Evolutionary conservation across 371 early-diverging fungal species (phyloP).

Genomic region (Chytridiales sp.): DNA sequence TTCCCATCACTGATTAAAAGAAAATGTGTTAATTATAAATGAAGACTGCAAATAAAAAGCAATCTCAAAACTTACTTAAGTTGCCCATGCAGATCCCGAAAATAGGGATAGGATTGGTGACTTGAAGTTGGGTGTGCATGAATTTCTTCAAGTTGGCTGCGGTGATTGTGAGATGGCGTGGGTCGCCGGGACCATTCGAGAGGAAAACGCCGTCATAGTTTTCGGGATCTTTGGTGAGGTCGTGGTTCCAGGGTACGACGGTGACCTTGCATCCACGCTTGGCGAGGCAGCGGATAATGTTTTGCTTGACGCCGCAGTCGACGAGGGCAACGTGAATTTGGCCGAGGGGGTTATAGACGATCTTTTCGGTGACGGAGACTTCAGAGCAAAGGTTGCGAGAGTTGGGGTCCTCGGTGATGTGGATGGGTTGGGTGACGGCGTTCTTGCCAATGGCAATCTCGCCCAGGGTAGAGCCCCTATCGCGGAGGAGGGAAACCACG

Average conservation of each 20-base stretch:
- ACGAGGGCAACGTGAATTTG: slow-evolving; percentile 41
- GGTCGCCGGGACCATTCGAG: slow-evolving; percentile 94
- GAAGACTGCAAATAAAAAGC: no score
- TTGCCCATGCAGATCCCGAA: slow-evolving; percentile 98
- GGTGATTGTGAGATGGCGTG: slow-evolving; percentile 64
- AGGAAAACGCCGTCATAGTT: slow-evolving; percentile 87
- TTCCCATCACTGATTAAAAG: slow-evolving; percentile 80
- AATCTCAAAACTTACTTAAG: no score
- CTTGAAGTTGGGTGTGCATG: slow-evolving; percentile 17
- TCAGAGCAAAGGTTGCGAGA: slow-evolving; percentile 75
- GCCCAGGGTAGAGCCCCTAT: slow-evolving; percentile 81
- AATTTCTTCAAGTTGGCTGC: slow-evolving; percentile 71
- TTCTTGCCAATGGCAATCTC: slow-evolving; percentile 64
- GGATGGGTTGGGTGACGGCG: slow-evolving; percentile 15
- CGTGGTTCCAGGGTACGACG: slow-evolving; percentile 84
- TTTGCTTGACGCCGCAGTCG: slow-evolving; percentile 93
- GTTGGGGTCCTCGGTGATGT: slow-evolving; percentile 67
- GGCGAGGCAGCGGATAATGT: slow-evolving; percentile 83
- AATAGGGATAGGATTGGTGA: slow-evolving; percentile 71
- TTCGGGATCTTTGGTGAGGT: slow-evolving; percentile 54
- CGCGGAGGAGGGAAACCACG: slow-evolving; percentile 80
- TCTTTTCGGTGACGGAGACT: slow-evolving; percentile 64
- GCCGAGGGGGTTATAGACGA: slow-evolving; percentile 68
- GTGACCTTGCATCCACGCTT: slow-evolving; percentile 78
- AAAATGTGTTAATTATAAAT: no score